Percentiles rank a stretch among this genome's conserved stretches.
Conservation (phyloP, 768 basidiomycete genomes). For the Leucocoprinus sp. region DNA sequence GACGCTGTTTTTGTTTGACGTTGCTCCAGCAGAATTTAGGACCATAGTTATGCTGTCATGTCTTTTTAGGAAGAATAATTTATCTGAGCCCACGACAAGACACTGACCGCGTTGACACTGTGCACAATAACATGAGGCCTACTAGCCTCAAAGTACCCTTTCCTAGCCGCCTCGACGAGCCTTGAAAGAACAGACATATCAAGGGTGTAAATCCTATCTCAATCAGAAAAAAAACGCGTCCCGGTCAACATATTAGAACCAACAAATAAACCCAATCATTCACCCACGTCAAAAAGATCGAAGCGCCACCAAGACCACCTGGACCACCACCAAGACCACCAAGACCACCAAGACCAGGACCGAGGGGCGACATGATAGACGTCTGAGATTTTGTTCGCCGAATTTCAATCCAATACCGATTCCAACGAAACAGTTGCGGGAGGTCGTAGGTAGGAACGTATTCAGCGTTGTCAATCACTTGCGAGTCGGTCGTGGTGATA, state of each 20-base stretch:
- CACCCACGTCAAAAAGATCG: constrained; percentile 24
- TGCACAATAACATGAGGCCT: constrained; percentile 28
- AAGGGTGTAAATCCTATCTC: constrained; percentile 31
- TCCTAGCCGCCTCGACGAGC: constrained; percentile 28
- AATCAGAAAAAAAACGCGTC: too few species aligned
- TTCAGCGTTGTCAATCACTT: constrained; percentile 25
- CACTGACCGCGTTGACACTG: constrained; percentile 23
- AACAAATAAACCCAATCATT: constrained; percentile 13
- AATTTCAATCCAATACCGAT: constrained; percentile 31
- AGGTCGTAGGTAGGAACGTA: constrained; percentile 32
- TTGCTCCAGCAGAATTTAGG: constrained; percentile 33
- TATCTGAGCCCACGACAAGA: background rate
- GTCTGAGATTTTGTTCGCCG: constrained; percentile 17
- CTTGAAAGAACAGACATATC: constrained; percentile 26
- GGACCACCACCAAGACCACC: too few species aligned
- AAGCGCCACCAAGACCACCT: constrained; percentile 13
- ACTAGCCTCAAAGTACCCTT: constrained; percentile 27
- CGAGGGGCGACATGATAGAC: constrained; percentile 4
- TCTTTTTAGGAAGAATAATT: too few species aligned
- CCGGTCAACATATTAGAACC: constrained; percentile 18
- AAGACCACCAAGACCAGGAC: constrained; percentile 9
- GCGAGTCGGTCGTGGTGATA: constrained; percentile 17
- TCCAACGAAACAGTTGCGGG: constrained; percentile 34
- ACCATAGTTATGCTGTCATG: constrained; percentile 28
- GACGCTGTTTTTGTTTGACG: constrained; percentile 39